phyloP scores from a whole-genome alignment of 1,139 yeast genomes.

The Arxiozyma telluris region DNA sequence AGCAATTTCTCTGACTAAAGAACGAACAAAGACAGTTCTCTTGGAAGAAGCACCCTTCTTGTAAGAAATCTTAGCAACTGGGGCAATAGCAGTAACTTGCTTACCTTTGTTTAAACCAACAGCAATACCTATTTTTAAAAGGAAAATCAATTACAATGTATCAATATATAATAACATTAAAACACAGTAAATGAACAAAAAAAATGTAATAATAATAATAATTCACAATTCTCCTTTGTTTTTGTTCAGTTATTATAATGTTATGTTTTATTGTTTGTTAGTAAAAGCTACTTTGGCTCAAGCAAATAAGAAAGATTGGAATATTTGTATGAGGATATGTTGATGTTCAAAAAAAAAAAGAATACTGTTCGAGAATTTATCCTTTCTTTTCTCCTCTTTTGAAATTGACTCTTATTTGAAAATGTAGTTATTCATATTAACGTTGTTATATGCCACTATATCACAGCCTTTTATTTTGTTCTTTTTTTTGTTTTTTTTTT shows the following conservation, averaged over 20 bases:
- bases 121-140: constrained; percentile 65
- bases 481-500: too few species aligned
- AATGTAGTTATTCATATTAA: too few species aligned
- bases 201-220: too few species aligned
- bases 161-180: neutral
- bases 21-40: constrained; percentile 94
- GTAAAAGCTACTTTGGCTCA: neutral
- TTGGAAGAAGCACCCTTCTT: constrained; percentile 95
- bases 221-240: too few species aligned
- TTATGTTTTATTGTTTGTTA: neutral
- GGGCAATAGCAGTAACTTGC: constrained; percentile 89
- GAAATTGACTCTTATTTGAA: too few species aligned
- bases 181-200: too few species aligned
- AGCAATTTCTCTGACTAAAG: constrained; percentile 91
- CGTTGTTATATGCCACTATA: too few species aligned
- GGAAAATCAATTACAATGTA: neutral
- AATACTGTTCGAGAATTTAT: too few species aligned
- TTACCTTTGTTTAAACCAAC: constrained; percentile 99
- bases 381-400: too few species aligned
- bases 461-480: too few species aligned
- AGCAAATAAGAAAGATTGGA: neutral
- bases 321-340: neutral
- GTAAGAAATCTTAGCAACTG: constrained; percentile 90
- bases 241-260: neutral
- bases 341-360: too few species aligned